Evolutionary conservation across 176 grass and related monocot genomes (phyloP).

Genomic region (Rhynchospora pubera): DNA sequence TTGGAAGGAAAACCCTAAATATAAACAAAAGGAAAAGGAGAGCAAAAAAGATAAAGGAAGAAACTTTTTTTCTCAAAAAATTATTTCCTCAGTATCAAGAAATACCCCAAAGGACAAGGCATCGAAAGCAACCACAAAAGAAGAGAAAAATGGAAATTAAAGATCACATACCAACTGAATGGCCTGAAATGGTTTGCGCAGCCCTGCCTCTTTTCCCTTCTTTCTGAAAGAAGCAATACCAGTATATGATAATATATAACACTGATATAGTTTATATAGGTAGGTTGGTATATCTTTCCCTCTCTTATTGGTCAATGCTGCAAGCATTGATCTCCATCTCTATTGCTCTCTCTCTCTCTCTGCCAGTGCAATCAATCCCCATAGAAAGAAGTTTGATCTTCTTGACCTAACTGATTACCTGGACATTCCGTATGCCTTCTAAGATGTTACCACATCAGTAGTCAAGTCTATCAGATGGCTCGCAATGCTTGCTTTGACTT

Average conservation of each 20-base stretch:
- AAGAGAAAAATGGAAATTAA: neutral
- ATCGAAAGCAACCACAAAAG: neutral
- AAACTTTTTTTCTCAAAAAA: neutral
- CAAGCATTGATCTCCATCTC: neutral
- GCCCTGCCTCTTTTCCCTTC: slow-evolving; percentile 9
- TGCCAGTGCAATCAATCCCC: neutral
- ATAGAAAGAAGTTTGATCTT: neutral
- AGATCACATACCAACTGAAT: slow-evolving; percentile 1
- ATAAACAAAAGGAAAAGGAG: neutral
- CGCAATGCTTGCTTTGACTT: neutral
- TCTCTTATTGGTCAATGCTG: neutral
- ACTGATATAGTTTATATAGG: neutral
- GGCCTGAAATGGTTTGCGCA: neutral
- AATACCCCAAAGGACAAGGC: neutral
- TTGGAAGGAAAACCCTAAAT: neutral
- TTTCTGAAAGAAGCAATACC: slow-evolving; percentile 10
- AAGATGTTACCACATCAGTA: neutral
- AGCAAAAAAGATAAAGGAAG: neutral
- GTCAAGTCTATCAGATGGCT: slow-evolving; percentile 7
- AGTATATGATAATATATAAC: neutral
- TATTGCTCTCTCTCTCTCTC: slow-evolving; percentile 4
- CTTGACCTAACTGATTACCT: neutral
- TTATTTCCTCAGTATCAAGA: neutral
- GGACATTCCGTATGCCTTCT: neutral
- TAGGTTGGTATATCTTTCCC: neutral